Evolutionary conservation across 2,329 filamentous ascomycete species (phyloP), one percentile per base, ranked within the genome.

Genomic region (Sordariomycetes sp.): DNA sequence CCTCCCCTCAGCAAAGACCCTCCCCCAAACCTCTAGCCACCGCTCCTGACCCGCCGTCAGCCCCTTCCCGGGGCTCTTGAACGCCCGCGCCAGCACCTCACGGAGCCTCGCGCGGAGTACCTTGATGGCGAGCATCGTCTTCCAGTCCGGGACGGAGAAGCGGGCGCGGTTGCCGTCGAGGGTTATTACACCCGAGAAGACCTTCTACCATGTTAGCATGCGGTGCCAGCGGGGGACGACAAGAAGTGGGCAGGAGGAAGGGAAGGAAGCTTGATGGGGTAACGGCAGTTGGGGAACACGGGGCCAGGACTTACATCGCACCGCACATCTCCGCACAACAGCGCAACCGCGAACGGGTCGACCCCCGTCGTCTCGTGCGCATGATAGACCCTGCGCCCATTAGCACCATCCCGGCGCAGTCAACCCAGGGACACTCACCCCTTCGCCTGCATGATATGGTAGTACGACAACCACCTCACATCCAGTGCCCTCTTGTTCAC

Each of bases 381-480:
- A 62, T 96, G 95, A 62, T 92, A 89, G 64, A 87, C 85, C 60
- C 82, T 85, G 55, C 74, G 6, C 10, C 6, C 12, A 12, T 56
- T 28, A 13, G 57, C 56, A 54, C 10, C 54, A 55, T 39, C 13
- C 35, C 22, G 50, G 55, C 25, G 39, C 25, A 25, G 15, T 3
- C 22, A 45, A 8, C 32, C 8, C 3, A 34, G 15, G 10, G 6
- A 54, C 28, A 76, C 74, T 79, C 80, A 79, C 85, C 89, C 73
- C 75, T 86, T 90, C 2, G 87, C 87, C 69, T 96, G 91, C 89
- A 97, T 95, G 62, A 97, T 96, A 68, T 95, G 88, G 72, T 97
- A 97, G 69, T 96, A 99, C 0, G 89, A 94, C 52, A 99, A 74
- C 84, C 89, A 97, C 65, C 84, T 86, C 45, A 90, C 74, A 48